Base-by-base conservation (phyloP, 108 stramenopile genomes). In the Nitzschia sp. region DNA sequence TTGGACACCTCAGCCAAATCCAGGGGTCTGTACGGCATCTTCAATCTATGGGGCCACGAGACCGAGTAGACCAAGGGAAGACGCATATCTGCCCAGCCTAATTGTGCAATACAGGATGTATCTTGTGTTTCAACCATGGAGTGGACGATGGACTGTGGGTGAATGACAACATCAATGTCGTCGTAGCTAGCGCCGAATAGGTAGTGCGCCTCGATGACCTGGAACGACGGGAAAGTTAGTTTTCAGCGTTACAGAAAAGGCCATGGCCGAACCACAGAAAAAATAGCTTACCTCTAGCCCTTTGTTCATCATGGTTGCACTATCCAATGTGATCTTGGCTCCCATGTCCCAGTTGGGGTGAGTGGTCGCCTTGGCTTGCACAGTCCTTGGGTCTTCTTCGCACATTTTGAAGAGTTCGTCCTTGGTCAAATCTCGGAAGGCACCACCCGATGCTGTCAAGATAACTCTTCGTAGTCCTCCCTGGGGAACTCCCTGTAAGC, bases 291-390 rank as follows among this genome's bases (percentile, higher is more conserved):
- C 92, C 89, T 97, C 97, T 66, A 97, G 76, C 8, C 97, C 97
- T 86, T 98, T 98, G 80, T 98, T 98, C 95, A 96, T 97, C 98
- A 98, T 98, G 17, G 98, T 98, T 30, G 98, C 98, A 68, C 90
- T 92, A 74, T 98, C 98, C 21, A 98, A 77, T 6, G 98, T 98
- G 68, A 98, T 98, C 77, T 94, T 94, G 65, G 92, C 92, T 58
- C 92, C 92, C 92, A 94, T 94, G 66, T 94, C 89, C 92, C 92
- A 94, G 76, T 98, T 98, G 21, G 98, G 98, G 80, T 98, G 98
- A 47, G 95, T 98, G n/a, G 95, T 96, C 26, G 95, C 95, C 87
- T 94, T 96, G 76, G 85, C 87, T 74, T 91, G 92, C 25, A 95
- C 89, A 17, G 84, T 87, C 34, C 83, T 73, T 18, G 89, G 87